These are phyloP conservation scores for Aphanoascus verrucosus DNA, from an alignment of 2,329 filamentous ascomycete species.

Conservation along the genomic window DNA sequence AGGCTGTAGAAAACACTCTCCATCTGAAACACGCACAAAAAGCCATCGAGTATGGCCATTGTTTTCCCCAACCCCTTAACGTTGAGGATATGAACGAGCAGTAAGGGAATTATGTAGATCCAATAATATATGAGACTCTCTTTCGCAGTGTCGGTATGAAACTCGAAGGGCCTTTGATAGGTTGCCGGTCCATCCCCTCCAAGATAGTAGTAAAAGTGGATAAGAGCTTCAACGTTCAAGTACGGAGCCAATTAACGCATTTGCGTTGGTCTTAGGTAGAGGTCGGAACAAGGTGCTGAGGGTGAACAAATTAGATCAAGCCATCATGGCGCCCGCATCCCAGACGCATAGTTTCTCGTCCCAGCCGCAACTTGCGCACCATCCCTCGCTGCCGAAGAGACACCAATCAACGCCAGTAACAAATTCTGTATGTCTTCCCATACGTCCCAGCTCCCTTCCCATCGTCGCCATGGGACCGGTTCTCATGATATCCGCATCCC, in stretches of 20 bases:
- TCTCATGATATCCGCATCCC: conserved; percentile 32
- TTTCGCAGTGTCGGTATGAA: background rate
- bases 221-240: background rate
- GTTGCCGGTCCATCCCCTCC: background rate
- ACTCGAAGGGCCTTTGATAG: background rate
- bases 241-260: background rate
- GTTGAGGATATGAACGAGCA: background rate
- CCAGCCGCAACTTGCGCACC: conserved; percentile 92
- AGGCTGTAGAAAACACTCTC: background rate
- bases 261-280: background rate
- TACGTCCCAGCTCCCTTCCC: conserved; percentile 67
- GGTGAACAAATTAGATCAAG: conserved; percentile 1
- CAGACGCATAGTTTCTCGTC: conserved; percentile 84
- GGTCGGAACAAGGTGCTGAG: background rate
- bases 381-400: conserved; percentile 85
- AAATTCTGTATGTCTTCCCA: conserved; percentile 93
- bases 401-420: conserved; percentile 97
- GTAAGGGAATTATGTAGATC: background rate
- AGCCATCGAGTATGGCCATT: background rate
- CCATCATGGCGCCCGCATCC: conserved; percentile 66
- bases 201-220: background rate
- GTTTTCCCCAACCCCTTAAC: background rate
- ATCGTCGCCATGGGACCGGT: conserved; percentile 34
- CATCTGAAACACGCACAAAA: background rate
- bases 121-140: background rate